Evolutionary conservation across 331 rosid species (phyloP), one percentile per base, ranked within the genome.

Genomic region (Pyracantha coccinea): DNA sequence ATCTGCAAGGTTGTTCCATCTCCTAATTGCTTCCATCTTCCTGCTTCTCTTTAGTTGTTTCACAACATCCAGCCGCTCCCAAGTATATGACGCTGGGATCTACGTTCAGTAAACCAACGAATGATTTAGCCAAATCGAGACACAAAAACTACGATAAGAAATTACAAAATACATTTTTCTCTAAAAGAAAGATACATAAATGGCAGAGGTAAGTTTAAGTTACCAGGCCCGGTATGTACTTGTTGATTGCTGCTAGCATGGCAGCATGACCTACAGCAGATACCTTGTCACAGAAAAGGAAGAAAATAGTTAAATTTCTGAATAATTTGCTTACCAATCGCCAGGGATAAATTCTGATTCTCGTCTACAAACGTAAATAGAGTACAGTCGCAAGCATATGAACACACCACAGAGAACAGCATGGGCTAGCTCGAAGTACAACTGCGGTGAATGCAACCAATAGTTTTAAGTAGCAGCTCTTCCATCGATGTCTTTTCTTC

Each of bases 201-300:
- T 13, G 23, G 31, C 13, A 10, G 59, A 41, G 47, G 33, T 19
- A 50, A 16, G 57, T 55, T 35, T 11, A 45, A 1, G 20, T 71
- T 84, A 91, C 93, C 85, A 90, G 65, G 76, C 32, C 69, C 71
- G 92, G 93, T 79, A 85, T 85, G 75, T 90, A 88, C 82, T 86
- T 83, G 60, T 86, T 82, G 80, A 90, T 88, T 41, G 86, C 91
- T 38, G 91, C 86, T 76, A 90, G 84, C n/a, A 90, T 90, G 45
- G 93, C 90, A 23, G 93, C 91, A 73, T 88, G 96, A 62, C 90
- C 96, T 24, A 88, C 65, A 9, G 88, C 82, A 62, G 96, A 86
- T 79, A 88, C 81, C 96, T 90, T 70, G 64, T 19, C 57, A 59
- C 74, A 76, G 1, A 64, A 73, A 25, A 52, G 29, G 13, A 58